Evolutionary conservation across 352 stramenopile species (phyloP).

Genomic region (Phytophthora fragariae): DNA sequence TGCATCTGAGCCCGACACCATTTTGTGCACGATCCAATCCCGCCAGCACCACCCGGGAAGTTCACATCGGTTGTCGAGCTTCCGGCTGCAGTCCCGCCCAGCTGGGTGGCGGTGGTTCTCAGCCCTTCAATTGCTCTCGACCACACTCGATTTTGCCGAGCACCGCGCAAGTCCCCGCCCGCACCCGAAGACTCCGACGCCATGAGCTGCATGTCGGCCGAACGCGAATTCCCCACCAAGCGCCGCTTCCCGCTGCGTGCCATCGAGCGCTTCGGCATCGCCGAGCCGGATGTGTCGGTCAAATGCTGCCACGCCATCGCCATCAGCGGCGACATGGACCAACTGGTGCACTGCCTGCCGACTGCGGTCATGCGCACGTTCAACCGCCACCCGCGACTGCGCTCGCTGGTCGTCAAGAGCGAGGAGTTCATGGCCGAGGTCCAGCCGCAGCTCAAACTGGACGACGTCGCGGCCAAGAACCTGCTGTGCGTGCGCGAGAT

Average conservation of each 20-base stretch:
- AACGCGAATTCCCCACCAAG: constrained; percentile 19
- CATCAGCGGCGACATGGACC: constrained; percentile 45
- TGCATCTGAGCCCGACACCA: constrained; percentile 14
- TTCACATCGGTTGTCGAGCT: constrained; percentile 1
- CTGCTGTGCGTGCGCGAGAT: constrained; percentile 44
- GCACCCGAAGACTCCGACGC: not conserved
- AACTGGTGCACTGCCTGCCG: constrained; percentile 55
- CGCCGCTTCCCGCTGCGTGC: constrained; percentile 43
- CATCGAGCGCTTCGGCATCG: constrained; percentile 47
- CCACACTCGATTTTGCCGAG: constrained; percentile 27
- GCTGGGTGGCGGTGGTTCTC: constrained; percentile 8
- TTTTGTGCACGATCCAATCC: constrained; percentile 23
- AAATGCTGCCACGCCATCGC: constrained; percentile 47
- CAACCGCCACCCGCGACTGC: constrained; percentile 70
- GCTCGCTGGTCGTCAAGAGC: constrained; percentile 42
- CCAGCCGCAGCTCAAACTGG: constrained; percentile 42
- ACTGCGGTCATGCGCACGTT: constrained; percentile 59
- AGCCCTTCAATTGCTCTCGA: not conserved
- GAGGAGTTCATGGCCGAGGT: constrained; percentile 52
- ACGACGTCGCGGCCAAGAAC: constrained; percentile 40
- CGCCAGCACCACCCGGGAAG: constrained; percentile 19
- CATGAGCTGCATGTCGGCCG: constrained; percentile 36
- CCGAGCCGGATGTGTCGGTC: constrained; percentile 40
- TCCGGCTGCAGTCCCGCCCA: constrained; percentile 11
- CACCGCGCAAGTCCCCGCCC: constrained; percentile 3